These are phyloP conservation scores for Dentipellis fragilis DNA, from an alignment of 768 basidiomycete species.

Conservation along the genomic window DNA sequence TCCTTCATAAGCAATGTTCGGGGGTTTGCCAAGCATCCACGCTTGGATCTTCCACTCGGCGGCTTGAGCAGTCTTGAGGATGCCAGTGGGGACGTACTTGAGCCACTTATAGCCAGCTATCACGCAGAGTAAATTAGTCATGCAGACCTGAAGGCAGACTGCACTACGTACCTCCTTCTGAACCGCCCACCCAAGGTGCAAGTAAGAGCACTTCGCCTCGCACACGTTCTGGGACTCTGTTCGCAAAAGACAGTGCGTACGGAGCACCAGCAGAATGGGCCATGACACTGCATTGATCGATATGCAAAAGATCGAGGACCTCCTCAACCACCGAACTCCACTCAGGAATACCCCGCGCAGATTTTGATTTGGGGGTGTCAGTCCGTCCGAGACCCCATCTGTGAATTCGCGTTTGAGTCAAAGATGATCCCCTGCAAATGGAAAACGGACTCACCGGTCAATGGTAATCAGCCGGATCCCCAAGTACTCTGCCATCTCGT, in stretches of 20 bases:
- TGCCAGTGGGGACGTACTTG: conserved; percentile 88
- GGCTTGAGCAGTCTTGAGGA: conserved; percentile 90
- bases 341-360: conserved; percentile 72
- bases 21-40: conserved; percentile 96
- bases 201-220: conserved; percentile 79
- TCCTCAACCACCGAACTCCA: conserved; percentile 91
- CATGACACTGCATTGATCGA: conserved; percentile 79
- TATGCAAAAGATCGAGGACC: conserved; percentile 70
- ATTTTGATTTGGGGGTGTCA: conserved; percentile 50
- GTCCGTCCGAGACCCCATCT: conserved; percentile 94
- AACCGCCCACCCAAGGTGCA: conserved; percentile 93
- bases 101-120: conserved; percentile 89
- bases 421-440: neutral
- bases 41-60: conserved; percentile 97
- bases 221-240: conserved; percentile 64
- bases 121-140: conserved; percentile 4
- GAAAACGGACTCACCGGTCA: conserved; percentile 52
- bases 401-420: neutral
- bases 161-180: conserved; percentile 65
- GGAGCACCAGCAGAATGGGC: conserved; percentile 95
- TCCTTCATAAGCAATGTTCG: conserved; percentile 72
- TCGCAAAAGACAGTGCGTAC: conserved; percentile 84
- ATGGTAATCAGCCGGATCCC: conserved; percentile 87
- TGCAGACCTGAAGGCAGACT: conserved; percentile 1
- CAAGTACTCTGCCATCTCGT: conserved; percentile 88